Percentiles rank a stretch among this genome's conserved stretches.
Conservation (phyloP, 257 asterid genomes). For the Capsicum pubescens region DNA sequence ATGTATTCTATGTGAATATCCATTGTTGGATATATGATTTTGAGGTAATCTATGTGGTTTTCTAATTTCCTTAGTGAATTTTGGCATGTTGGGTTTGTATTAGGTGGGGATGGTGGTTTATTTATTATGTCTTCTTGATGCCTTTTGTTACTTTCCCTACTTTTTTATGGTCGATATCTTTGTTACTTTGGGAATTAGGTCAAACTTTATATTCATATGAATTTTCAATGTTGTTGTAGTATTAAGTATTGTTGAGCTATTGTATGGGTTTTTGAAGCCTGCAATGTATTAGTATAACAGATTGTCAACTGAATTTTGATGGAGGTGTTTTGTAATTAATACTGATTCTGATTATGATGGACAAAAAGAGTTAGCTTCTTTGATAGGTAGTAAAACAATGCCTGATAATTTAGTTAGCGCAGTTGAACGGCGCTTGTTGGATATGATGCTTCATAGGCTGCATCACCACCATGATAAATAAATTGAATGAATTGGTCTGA, state of each 20-base stretch:
- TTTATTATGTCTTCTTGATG: not conserved
- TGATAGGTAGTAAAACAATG: not conserved
- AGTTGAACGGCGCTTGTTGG: too few species aligned
- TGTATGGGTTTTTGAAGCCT: not conserved
- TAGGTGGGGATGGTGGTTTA: not conserved
- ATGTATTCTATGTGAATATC: not conserved
- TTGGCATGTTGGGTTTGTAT: constrained; percentile 23
- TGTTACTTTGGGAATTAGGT: not conserved
- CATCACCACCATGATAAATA: too few species aligned
- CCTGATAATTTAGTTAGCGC: too few species aligned
- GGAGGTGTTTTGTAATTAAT: constrained; percentile 1
- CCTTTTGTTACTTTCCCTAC: not conserved
- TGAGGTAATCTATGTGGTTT: not conserved
- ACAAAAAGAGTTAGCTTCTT: not conserved
- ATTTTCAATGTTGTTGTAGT: not conserved
- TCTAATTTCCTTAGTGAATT: not conserved
- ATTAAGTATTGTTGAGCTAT: not conserved
- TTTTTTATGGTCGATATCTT: not conserved
- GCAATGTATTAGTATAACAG: not conserved
- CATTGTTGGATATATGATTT: not conserved
- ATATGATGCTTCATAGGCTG: too few species aligned
- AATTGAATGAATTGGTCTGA: too few species aligned
- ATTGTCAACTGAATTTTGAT: not conserved
- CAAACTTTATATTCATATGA: not conserved
- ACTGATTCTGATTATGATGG: not conserved